Base-by-base conservation (phyloP, 345 rosid species). In the Rhizophora mangle region DNA sequence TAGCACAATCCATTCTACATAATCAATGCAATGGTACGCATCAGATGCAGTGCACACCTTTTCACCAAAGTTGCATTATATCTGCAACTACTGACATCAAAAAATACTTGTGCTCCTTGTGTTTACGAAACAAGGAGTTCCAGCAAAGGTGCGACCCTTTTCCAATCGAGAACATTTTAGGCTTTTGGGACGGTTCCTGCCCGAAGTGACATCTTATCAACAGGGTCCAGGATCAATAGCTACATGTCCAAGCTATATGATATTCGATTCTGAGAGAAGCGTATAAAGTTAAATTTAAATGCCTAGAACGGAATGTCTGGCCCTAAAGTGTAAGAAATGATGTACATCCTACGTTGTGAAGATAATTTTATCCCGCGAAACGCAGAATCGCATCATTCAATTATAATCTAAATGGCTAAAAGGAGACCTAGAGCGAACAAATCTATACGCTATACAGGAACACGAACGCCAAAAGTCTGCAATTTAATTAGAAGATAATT, bases 301-400 rank as follows among this genome's bases (percentile, higher is more conserved):
- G 72, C 77, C 75, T 66, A 39, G 66, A 66, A 67, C 57, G 43
- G 70, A 75, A 75, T 68, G 77, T 69, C 68, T 62, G 63, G 62
- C 71, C 72, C 65, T 47, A 65, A 60, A 69, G 61, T 68, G 77
- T 64, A 74, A 74, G 37, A 34, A 78, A 81, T 71, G 16, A 43
- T 43, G 19, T 3, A 43, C 49, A 13, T 43, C 79, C 81, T 51
- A 60, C 76, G 16, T 66, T 68, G 76, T 78, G 71, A 72, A 71
- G 39, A 76, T 76, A 63, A 71, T 76, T 62, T 49, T 70, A 32
- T 63, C 59, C 37, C 56, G 21, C 2, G 18, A 24, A 46, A 43
- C 30, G 34, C 39, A 6, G 34, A 66, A 72, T 20, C 76, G 65
- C 59, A 68, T 68, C 58, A 27, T 64, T 26, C 39, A 39, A 61